Conservation (phyloP, 441 rosid genomes). For the Rhodomyrtus psidioides region DNA sequence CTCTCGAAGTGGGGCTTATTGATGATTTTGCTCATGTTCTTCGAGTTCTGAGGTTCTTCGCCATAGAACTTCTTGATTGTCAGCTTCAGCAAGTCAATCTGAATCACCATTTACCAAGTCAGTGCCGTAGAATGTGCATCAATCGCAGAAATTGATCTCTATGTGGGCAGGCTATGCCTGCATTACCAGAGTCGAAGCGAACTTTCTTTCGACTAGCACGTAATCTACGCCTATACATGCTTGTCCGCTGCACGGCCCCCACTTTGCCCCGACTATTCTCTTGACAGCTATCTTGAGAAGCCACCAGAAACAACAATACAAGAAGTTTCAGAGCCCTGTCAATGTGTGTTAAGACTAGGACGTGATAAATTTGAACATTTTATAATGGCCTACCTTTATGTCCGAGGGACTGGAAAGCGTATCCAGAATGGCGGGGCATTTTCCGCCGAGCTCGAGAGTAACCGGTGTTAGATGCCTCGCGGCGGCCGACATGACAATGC, state of each 20-base stretch:
- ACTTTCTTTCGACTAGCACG: slow-evolving; percentile 49
- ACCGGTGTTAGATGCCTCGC: slow-evolving; percentile 79
- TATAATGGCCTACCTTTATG: slow-evolving; percentile 27
- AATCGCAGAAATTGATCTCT: neutral
- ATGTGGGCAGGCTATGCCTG: neutral
- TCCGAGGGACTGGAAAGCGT: slow-evolving; percentile 32
- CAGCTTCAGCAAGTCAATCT: slow-evolving; percentile 52
- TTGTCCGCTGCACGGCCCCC: slow-evolving; percentile 79
- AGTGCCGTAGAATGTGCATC: neutral
- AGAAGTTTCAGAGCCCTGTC: neutral
- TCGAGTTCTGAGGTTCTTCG: slow-evolving; percentile 40
- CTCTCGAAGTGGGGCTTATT: slow-evolving; percentile 49
- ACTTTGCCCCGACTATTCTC: slow-evolving; percentile 68
- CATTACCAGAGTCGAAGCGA: slow-evolving; percentile 41
- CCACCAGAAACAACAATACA: neutral
- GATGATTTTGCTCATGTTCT: slow-evolving; percentile 40
- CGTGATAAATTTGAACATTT: neutral
- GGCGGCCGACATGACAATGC: slow-evolving; percentile 66
- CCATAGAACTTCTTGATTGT: slow-evolving; percentile 49
- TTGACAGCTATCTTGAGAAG: slow-evolving; percentile 33
- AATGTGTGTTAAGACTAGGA: neutral
- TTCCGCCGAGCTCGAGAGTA: slow-evolving; percentile 81
- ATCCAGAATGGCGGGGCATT: slow-evolving; percentile 69
- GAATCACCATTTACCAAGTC: slow-evolving; percentile 5
- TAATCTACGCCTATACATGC: slow-evolving; percentile 71